A percentile compares a stretch with the other conserved stretches of the same genome.
phyloP scores from a whole-genome alignment of 331 rosid species.

The Quercus phellos region DNA sequence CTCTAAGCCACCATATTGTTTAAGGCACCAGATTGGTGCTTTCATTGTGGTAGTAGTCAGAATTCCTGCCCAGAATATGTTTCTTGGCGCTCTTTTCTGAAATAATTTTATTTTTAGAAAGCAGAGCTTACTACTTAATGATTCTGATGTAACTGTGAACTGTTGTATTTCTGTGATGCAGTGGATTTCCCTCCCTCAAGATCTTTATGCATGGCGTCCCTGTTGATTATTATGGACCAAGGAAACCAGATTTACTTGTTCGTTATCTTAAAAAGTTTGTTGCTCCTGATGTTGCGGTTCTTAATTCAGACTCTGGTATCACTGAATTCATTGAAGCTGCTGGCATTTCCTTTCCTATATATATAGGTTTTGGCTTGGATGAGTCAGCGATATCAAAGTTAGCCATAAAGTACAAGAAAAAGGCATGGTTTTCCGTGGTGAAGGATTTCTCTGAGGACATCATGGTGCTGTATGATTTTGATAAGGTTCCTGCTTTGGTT shows the following conservation, averaged over 20 bases:
- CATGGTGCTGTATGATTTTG: conserved; percentile 72
- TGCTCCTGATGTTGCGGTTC: conserved; percentile 78
- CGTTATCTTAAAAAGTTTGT: conserved; percentile 83
- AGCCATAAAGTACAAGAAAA: conserved; percentile 67
- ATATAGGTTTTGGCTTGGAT: conserved; percentile 77
- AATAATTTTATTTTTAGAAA: not conserved
- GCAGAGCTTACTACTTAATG: not conserved
- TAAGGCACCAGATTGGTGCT: too few relatives aligned
- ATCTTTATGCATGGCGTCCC: conserved; percentile 78
- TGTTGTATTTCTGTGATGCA: conserved; percentile 24
- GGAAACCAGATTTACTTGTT: conserved; percentile 78
- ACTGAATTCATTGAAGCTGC: conserved; percentile 60
- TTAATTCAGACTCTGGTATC: conserved; percentile 78
- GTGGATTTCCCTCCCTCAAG: conserved; percentile 82
- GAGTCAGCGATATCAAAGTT: conserved; percentile 47
- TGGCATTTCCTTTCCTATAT: conserved; percentile 70
- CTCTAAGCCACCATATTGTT: not conserved
- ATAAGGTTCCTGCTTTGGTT: conserved; percentile 86
- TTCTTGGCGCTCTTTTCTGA: not conserved
- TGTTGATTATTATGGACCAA: conserved; percentile 74
- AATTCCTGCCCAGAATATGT: not conserved
- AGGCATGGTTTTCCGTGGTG: conserved; percentile 95
- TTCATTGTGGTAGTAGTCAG: not conserved
- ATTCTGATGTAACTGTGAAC: conserved; percentile 14
- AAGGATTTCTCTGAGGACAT: conserved; percentile 84